Percentiles rank a stretch among this genome's conserved stretches.
Evolutionary conservation across 805 yeast genomes (phyloP).

Genomic region (Debaryomyces prosopidis): DNA sequence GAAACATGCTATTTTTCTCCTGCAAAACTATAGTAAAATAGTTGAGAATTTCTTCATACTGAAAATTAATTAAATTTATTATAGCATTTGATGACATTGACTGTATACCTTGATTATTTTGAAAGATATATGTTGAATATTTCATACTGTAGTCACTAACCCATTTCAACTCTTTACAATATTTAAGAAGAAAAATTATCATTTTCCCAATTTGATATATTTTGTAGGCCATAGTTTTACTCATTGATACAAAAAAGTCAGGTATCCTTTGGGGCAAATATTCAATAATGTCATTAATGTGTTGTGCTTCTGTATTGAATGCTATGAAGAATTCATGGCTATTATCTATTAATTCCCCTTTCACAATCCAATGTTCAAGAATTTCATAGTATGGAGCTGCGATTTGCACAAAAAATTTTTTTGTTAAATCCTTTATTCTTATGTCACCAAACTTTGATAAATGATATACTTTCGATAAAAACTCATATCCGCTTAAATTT

Average conservation of each 20-base stretch:
- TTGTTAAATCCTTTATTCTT: conserved; percentile 44
- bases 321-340: conserved; percentile 63
- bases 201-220: conserved; percentile 74
- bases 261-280: conserved; percentile 44
- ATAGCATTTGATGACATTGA: conserved; percentile 34
- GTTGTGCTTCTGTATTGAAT: conserved; percentile 27
- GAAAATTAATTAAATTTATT: conserved; percentile 35
- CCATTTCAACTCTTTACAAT: conserved; percentile 73
- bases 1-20: conserved; percentile 46
- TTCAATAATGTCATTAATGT: conserved; percentile 35
- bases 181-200: conserved; percentile 58
- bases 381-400: conserved; percentile 61
- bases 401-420: conserved; percentile 44
- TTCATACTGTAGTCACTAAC: conserved; percentile 42
- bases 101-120: conserved; percentile 31
- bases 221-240: conserved; percentile 36
- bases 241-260: conserved; percentile 34
- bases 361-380: conserved; percentile 63
- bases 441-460: conserved; percentile 66
- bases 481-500: conserved; percentile 45
- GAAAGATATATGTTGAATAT: conserved; percentile 30
- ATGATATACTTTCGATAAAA: conserved; percentile 53
- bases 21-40: conserved; percentile 52
- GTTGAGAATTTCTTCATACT: conserved; percentile 53
- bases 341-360: conserved; percentile 60